A percentile compares a stretch with the other conserved stretches of the same genome.
Evolutionary conservation across 305 asterid species (phyloP).

Genomic region (Solanum chacoense): DNA sequence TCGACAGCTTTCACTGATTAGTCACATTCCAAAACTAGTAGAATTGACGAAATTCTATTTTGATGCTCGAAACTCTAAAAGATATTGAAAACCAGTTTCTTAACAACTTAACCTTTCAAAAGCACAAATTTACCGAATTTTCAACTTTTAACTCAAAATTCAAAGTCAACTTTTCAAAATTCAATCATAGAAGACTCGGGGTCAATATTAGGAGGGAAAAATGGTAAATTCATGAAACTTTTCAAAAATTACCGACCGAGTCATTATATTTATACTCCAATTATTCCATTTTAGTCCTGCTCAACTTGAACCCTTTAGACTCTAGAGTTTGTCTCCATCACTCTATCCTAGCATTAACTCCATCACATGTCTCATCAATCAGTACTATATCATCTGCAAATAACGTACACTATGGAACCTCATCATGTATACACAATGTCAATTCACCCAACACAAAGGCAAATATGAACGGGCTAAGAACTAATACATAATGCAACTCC

Average conservation of each 20-base stretch:
- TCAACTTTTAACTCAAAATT: neutral
- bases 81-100: neutral
- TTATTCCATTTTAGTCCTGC: neutral
- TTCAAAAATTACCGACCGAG: neutral
- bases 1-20: neutral
- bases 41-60: neutral
- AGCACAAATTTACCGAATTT: neutral
- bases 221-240: neutral
- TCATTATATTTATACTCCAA: neutral
- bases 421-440: neutral
- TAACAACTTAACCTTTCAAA: neutral
- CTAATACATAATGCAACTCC: neutral
- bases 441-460: neutral
- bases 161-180: too few species aligned
- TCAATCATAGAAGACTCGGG: neutral
- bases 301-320: neutral
- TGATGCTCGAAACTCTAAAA: neutral
- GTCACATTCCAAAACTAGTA: neutral
- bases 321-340: neutral
- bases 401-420: neutral
- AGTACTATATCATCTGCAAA: neutral
- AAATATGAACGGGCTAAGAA: neutral
- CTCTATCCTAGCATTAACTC: neutral
- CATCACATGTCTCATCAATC: neutral
- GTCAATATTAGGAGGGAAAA: neutral